Evolutionary conservation across 768 basidiomycete species (phyloP).

Genomic region (Pilatotrama ljubarskyi): DNA sequence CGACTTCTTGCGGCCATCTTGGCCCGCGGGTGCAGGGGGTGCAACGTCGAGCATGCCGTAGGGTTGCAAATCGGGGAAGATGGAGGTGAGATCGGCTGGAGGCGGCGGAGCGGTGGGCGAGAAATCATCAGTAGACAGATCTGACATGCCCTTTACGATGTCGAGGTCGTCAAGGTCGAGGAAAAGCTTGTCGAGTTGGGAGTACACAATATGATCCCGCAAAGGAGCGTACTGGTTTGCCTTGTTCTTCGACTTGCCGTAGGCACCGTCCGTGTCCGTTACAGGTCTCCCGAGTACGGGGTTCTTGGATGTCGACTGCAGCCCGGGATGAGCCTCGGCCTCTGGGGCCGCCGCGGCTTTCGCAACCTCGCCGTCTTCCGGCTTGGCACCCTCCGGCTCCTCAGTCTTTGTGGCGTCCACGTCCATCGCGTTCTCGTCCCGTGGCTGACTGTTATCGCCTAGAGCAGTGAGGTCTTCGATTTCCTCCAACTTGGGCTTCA

Average conservation of each 20-base stretch:
- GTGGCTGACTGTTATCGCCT: constrained; percentile 17
- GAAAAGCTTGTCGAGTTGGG: constrained; percentile 48
- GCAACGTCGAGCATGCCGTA: constrained; percentile 52
- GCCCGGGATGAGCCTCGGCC: constrained; percentile 35
- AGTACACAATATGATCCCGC: constrained; percentile 55
- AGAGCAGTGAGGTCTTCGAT: constrained; percentile 55
- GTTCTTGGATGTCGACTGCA: constrained; percentile 59
- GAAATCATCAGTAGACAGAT: constrained; percentile 31
- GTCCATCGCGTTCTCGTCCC: constrained; percentile 34
- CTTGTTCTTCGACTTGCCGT: constrained; percentile 43
- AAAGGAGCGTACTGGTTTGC: constrained; percentile 53
- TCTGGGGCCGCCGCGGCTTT: constrained; percentile 10
- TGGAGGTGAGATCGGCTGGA: constrained; percentile 54
- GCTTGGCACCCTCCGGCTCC: not conserved
- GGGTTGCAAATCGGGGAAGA: constrained; percentile 85
- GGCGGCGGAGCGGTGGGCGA: constrained; percentile 30
- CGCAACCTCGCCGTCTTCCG: not conserved
- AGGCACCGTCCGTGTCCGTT: constrained; percentile 7
- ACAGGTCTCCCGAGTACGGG: constrained; percentile 38
- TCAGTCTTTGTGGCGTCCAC: constrained; percentile 1
- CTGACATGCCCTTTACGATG: constrained; percentile 28
- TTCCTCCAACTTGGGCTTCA: constrained; percentile 53
- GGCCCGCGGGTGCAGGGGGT: not conserved
- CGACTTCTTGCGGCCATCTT: constrained; percentile 52
- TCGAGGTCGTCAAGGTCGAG: constrained; percentile 53